Base-by-base conservation (phyloP, 106 monocot species). In the Iris macrosiphon region DNA sequence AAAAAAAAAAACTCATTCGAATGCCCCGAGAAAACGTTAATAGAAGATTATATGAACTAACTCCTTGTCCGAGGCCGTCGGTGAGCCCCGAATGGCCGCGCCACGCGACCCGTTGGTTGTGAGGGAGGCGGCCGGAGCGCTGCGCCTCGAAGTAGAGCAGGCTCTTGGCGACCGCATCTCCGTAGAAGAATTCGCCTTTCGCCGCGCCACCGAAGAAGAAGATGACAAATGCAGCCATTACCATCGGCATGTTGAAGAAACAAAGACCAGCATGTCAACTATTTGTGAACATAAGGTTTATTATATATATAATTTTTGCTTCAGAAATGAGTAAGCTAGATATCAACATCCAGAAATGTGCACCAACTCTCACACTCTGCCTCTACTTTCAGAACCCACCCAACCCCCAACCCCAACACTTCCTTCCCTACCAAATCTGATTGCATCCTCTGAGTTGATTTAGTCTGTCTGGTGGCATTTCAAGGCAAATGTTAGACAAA, bases 141-240 rank as follows among this genome's bases (percentile, higher is more conserved):
- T 81, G 81, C 16, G 81, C 66, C 60, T 81, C 81, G 25, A 81
- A 81, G 70, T 76, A 81, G n/a, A 81, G 65, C 24, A 81, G 40
- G 59, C 75, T 76, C 53, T 76, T 82, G 34, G 31, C 39, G 46
- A 67, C 57, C 13, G 67, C 67, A 18, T 57, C 46, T 14, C 29
- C 48, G 45, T 67, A 67, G 33, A 57, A 32, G 57, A 67, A 57
- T 40, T 8, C 41, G 26, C 57, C 24, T 40, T 15, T 11, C 0
- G 38, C 21, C 15, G 18, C 18, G 18, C 18, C 22, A 56, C 28
- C 1, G 50, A n/a, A n/a, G 50, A 50, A 28, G 24, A 28, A 58
- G 9, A 6, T 20, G 28, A 28, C 9, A 1, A 27, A 41, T 41
- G 8, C 17, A 39, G 1, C 41, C 57, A 58, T 58, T 39, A 26